Base-by-base conservation (phyloP, 805 yeast genomes). In the Yarrowia yakushimensis region DNA sequence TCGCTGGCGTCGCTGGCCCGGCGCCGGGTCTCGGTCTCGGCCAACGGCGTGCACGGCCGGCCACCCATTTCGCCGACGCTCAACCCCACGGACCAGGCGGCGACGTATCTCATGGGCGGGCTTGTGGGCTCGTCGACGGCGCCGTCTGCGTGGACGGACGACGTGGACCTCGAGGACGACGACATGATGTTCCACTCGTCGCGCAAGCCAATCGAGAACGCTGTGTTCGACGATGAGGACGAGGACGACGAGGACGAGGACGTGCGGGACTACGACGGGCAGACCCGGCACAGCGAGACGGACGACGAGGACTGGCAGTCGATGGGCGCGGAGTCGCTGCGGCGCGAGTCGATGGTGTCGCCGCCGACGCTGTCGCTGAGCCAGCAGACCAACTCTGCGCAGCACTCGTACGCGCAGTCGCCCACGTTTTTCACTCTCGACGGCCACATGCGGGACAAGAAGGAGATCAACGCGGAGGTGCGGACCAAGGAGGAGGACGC, bases 281-380 rank as follows among this genome's bases (percentile, higher is more conserved):
- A 37, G 73, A 71, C 33, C 20, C 68, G 69, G 22, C 77, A 73
- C 60, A 81, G 85, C 45, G 96, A 90, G 69, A 93, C 99, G 0
- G 99, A 93, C 73, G 98, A 93, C 71, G 99, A 93, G 74, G 98
- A 93, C 74, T 93, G 99, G 99, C 88, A 85, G 65, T 76, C 90
- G 0, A 86, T 92, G 61, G 97, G 97, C 0, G 91, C 97, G 0
- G 86, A 82, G 37, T 77, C 83, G 43, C 76, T 90, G 63, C 76
- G 88, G 75, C 69, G 64, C 2, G 46, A 39, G 48, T 55, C 61
- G 36, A 39, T 55, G 48, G 48, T 41, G 34, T 55, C 61, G 13
- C 61, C 61, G 4, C 61, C 61, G 13, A 41, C 48, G 20, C 39
- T 55, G 37, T 55, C 61, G 34, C 61, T 55, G 13, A 55, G 48